Conservation (phyloP, 148 eudicot species). For the Camellia granthamiana region DNA sequence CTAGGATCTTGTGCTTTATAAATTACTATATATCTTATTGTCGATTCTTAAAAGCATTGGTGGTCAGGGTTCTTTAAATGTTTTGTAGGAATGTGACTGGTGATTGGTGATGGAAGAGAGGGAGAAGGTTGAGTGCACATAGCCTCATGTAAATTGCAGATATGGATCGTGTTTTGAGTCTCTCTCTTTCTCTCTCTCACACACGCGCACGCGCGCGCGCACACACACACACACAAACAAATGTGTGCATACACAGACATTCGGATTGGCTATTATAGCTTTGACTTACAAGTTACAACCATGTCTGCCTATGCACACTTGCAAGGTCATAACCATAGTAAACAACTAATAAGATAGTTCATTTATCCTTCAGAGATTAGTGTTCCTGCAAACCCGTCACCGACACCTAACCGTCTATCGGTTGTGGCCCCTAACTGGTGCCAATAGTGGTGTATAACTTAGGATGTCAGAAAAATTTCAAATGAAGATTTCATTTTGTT, state of each 20-base stretch:
- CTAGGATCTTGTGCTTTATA: neutral
- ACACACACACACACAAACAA: neutral
- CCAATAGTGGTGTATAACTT: no score
- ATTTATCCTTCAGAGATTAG: neutral
- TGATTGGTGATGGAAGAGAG: neutral
- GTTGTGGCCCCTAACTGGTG: no score
- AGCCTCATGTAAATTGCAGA: neutral
- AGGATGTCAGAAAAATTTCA: neutral
- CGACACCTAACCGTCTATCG: neutral
- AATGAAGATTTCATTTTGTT: no score
- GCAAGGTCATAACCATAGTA: neutral
- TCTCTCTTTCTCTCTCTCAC: neutral
- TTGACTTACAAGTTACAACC: neutral
- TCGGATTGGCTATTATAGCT: neutral
- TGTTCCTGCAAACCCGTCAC: neutral
- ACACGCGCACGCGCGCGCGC: no score
- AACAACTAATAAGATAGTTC: neutral
- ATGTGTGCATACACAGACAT: neutral
- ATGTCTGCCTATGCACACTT: neutral
- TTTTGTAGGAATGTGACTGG: neutral
- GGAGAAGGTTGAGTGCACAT: constrained; percentile 1
- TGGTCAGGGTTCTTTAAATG: neutral
- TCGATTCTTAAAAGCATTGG: neutral
- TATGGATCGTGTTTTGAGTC: neutral
- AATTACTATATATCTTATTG: neutral